Percentiles rank a stretch among this genome's conserved stretches.
phyloP scores from a whole-genome alignment of 2,329 filamentous ascomycete genomes.

The Fusarium nelsonii region DNA sequence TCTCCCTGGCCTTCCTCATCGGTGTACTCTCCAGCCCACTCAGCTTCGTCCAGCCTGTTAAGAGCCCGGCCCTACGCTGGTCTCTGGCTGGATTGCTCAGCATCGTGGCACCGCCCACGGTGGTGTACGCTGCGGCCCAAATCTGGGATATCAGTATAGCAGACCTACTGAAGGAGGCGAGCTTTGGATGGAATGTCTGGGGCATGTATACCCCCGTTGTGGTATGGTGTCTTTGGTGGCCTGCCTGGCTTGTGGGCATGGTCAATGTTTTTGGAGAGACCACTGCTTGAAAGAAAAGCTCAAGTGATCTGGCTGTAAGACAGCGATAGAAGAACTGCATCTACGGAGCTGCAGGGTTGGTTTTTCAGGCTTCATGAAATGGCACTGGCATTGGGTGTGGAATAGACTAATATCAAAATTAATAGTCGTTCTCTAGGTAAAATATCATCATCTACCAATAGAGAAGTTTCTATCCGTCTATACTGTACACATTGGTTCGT shows the following conservation, averaged over 20 bases:
- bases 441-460: conserved; percentile 37
- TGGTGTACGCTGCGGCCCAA: conserved; percentile 63
- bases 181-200: conserved; percentile 90
- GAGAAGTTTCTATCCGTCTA: conserved; percentile 47
- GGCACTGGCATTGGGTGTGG: neutral
- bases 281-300: conserved; percentile 27
- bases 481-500: conserved; percentile 48
- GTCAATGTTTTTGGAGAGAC: conserved; percentile 63
- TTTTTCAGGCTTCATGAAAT: neutral
- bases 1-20: conserved; percentile 87
- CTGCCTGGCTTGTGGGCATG: conserved; percentile 81
- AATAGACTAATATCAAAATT: conserved; percentile 35
- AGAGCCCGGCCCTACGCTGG: conserved; percentile 55
- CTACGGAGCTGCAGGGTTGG: neutral
- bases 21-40: conserved; percentile 84
- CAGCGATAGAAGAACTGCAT: neutral
- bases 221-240: conserved; percentile 97
- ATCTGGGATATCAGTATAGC: conserved; percentile 59
- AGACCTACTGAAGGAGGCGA: conserved; percentile 76
- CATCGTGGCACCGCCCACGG: conserved; percentile 71
- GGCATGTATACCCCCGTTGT: conserved; percentile 90
- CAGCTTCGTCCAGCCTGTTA: conserved; percentile 74
- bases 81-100: conserved; percentile 66
- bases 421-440: conserved; percentile 42
- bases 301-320: neutral